Evolutionary conservation across 2,329 filamentous ascomycete genomes (phyloP), one percentile per base, ranked within the genome.

Genomic region (Fusarium sp.): DNA sequence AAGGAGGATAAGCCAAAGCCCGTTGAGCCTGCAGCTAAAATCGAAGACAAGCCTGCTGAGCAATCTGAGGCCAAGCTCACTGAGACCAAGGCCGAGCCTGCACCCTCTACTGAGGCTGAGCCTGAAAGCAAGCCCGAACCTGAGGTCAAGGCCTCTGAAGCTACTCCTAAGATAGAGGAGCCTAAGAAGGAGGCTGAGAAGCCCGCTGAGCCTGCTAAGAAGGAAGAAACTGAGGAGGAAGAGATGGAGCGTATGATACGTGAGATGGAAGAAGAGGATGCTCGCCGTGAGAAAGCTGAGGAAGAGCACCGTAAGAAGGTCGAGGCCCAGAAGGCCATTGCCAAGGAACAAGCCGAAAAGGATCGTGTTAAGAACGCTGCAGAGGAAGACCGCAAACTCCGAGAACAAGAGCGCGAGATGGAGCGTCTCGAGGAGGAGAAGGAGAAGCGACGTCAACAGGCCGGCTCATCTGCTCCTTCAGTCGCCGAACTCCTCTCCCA

Each of bases 361-460:
- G 81, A 84, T 31, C 75, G 80, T 51, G 81, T 81, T 60, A 80
- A 82, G 15, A 87, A 85, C 39, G 86, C 87, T 42, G 89, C 87
- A 8, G 87, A 90, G n/a, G 87, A 85, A 59, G 89, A 91, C 80
- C 87, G 87, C 66, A 92, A 91, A 83, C 89, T 95, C 67, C 90
- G 89, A 26, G 93, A 95, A 82, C 89, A 91, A 70, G 93, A 94
- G 80, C 87, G 88, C 26, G 92, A 93, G 83, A 92, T 91, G 87
- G 91, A 92, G 78, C 90, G 90, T 69, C 84, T 93, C 3, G 93
- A 94, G 80, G 92, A 94, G 82, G 92, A 91, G 81, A 89, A 88
- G 76, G 91, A 91, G 80, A 87, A 85, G 63, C 88, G 87, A 79
- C 88, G 88, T 55, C 82, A 83, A 59, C 83, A 84, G 55, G 84